A percentile compares a stretch with the other conserved stretches of the same genome.
Conservation (phyloP, 2,329 filamentous ascomycete genomes). For the Boeremia lycopersici region DNA sequence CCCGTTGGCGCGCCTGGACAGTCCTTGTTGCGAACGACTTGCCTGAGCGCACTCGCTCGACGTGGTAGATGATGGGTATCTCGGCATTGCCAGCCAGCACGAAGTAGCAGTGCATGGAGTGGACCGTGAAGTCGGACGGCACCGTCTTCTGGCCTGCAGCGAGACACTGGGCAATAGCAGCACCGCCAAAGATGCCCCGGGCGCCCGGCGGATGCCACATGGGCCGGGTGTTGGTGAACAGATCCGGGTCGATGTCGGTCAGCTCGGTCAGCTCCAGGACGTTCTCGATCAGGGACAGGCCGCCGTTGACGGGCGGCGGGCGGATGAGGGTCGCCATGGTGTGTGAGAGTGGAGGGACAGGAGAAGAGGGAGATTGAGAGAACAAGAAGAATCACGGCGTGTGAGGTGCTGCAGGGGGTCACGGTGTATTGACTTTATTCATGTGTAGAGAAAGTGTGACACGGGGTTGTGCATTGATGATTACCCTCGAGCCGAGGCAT, state of each 20-base stretch:
- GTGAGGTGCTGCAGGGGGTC: slow-evolving; percentile 1
- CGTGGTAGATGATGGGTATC: slow-evolving; percentile 90
- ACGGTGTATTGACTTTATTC: slow-evolving; percentile 1
- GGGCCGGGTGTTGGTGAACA: slow-evolving; percentile 92
- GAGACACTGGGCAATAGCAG: slow-evolving; percentile 90
- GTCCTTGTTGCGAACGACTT: slow-evolving; percentile 89
- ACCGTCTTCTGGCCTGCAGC: slow-evolving; percentile 89
- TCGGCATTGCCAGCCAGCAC: slow-evolving; percentile 85
- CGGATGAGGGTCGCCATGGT: slow-evolving; percentile 68
- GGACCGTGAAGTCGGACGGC: slow-evolving; percentile 76
- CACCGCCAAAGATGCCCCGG: slow-evolving; percentile 90
- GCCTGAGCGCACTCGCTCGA: slow-evolving; percentile 90
- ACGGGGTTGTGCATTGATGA: slow-evolving; percentile 10
- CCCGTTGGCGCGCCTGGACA: slow-evolving; percentile 91
- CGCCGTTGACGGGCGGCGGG: slow-evolving; percentile 73
- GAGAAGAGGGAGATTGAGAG: background rate
- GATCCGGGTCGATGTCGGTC: slow-evolving; percentile 75
- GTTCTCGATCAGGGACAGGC: slow-evolving; percentile 84
- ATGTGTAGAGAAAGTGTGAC: slow-evolving; percentile 4
- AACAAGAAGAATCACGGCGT: background rate
- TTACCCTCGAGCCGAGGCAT: slow-evolving; percentile 32
- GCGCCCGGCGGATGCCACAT: slow-evolving; percentile 93
- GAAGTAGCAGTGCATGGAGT: slow-evolving; percentile 99
- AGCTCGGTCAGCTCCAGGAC: slow-evolving; percentile 85
- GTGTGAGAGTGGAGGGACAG: background rate